A percentile compares a stretch with the other conserved stretches of the same genome.
These are phyloP conservation scores for Aspergillus leporis DNA, from an alignment of 495 filamentous ascomycete genomes.

Conservation along the genomic window DNA sequence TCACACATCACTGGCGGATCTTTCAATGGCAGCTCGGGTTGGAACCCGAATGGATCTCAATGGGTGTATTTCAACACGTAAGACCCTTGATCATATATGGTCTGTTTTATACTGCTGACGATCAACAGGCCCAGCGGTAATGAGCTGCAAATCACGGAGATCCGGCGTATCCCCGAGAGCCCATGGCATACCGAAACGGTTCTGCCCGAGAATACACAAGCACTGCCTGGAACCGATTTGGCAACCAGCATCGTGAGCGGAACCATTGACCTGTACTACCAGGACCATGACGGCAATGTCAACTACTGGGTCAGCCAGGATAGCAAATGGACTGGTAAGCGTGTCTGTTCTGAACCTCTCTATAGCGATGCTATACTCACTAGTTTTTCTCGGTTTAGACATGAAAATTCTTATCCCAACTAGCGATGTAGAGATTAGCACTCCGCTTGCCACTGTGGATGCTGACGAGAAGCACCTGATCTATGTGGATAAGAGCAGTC, in stretches of 20 bases:
- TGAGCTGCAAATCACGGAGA: not conserved
- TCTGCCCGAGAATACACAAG: not conserved
- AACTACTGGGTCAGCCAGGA: not conserved
- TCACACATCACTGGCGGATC: not conserved
- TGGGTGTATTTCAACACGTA: conserved; percentile 5
- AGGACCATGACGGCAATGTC: conserved; percentile 3
- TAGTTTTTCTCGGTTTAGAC: not conserved
- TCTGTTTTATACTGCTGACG: not conserved
- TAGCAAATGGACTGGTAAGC: conserved; percentile 1
- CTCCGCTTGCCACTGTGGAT: not conserved
- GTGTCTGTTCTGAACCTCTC: not conserved
- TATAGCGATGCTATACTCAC: not conserved
- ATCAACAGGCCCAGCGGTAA: not conserved
- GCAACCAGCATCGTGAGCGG: not conserved
- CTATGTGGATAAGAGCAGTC: conserved; percentile 1
- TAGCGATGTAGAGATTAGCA: conserved; percentile 4
- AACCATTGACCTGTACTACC: conserved; percentile 2
- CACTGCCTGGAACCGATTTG: conserved; percentile 4
- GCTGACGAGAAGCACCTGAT: not conserved
- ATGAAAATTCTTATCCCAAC: not conserved
- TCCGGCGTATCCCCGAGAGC: not conserved
- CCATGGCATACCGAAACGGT: not conserved
- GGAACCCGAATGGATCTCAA: conserved; percentile 2
- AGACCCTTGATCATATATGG: not conserved
- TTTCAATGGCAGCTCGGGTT: not conserved